phyloP scores from a whole-genome alignment of 768 basidiomycete species.

The Serendipita indica region DNA sequence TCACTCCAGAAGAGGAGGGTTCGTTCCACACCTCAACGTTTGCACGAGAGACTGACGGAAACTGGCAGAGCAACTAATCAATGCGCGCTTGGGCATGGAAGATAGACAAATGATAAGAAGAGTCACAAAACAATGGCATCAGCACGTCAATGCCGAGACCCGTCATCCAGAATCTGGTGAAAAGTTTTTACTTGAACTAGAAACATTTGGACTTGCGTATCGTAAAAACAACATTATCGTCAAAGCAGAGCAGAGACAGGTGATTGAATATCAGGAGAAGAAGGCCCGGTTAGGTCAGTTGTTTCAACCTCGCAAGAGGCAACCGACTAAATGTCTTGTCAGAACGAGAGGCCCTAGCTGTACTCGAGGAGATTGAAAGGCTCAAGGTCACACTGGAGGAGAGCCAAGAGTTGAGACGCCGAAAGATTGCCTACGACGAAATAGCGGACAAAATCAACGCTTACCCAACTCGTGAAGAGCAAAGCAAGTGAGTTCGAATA shows the following conservation, averaged over 20 bases:
- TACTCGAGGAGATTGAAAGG: conserved; percentile 47
- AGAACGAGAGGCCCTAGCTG: conserved; percentile 50
- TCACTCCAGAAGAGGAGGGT: conserved; percentile 20
- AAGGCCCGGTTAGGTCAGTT: conserved; percentile 53
- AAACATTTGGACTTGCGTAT: conserved; percentile 56
- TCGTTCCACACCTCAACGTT: conserved; percentile 11
- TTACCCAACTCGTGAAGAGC: conserved; percentile 58
- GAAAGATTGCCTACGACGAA: conserved; percentile 78
- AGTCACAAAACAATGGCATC: conserved; percentile 69
- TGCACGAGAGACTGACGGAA: conserved; percentile 7
- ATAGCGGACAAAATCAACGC: conserved; percentile 72
- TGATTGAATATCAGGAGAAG: conserved; percentile 68
- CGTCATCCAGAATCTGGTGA: conserved; percentile 58
- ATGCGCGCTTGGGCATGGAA: conserved; percentile 56
- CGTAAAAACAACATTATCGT: conserved; percentile 73
- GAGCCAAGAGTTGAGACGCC: conserved; percentile 55
- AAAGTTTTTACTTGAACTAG: conserved; percentile 62
- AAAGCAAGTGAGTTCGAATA: conserved; percentile 40
- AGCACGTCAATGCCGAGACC: conserved; percentile 39
- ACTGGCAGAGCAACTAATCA: conserved; percentile 55
- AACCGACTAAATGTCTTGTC: conserved; percentile 11
- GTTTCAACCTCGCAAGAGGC: conserved; percentile 1
- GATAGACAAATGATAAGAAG: conserved; percentile 67
- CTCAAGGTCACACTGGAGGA: conserved; percentile 63
- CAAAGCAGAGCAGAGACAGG: conserved; percentile 73